Conservation (phyloP, 306 rosid genomes). For the Herpetospermum pedunculosum region DNA sequence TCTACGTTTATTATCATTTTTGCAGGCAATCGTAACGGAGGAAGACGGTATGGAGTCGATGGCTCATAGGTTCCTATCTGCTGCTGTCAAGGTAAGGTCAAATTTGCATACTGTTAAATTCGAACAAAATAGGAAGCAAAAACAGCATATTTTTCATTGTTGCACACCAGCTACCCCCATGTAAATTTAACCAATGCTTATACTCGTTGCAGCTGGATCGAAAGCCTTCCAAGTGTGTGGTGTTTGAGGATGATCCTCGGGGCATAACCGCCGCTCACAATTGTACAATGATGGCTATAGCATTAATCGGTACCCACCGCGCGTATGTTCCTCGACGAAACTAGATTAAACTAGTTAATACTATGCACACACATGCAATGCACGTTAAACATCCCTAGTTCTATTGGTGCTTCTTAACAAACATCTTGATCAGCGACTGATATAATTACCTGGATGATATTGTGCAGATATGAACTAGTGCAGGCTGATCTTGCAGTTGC, state of each 20-base stretch:
- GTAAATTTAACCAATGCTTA: neutral
- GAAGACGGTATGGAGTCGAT: slow-evolving; percentile 99
- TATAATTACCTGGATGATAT: slow-evolving; percentile 1
- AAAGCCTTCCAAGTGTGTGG: slow-evolving; percentile 93
- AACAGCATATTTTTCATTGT: neutral
- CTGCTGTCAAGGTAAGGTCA: slow-evolving; percentile 71
- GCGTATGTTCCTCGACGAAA: slow-evolving; percentile 39
- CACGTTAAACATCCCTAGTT: neutral
- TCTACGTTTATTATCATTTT: slow-evolving; percentile 18
- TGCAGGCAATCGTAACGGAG: slow-evolving; percentile 82
- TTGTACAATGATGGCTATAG: slow-evolving; percentile 97
- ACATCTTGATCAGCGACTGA: neutral
- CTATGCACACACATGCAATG: neutral
- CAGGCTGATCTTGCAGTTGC: slow-evolving; percentile 99
- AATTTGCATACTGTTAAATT: neutral
- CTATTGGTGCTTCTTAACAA: neutral
- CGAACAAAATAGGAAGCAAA: neutral
- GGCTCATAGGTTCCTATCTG: slow-evolving; percentile 97
- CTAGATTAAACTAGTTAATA: neutral
- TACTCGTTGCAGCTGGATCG: slow-evolving; percentile 62
- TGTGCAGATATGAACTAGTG: slow-evolving; percentile 64
- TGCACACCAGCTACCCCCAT: neutral
- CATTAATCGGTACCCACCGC: slow-evolving; percentile 76
- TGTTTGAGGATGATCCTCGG: slow-evolving; percentile 95
- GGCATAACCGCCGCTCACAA: slow-evolving; percentile 97